phyloP scores from a whole-genome alignment of 1,139 yeast species.

The Suhomyces yuchorum region DNA sequence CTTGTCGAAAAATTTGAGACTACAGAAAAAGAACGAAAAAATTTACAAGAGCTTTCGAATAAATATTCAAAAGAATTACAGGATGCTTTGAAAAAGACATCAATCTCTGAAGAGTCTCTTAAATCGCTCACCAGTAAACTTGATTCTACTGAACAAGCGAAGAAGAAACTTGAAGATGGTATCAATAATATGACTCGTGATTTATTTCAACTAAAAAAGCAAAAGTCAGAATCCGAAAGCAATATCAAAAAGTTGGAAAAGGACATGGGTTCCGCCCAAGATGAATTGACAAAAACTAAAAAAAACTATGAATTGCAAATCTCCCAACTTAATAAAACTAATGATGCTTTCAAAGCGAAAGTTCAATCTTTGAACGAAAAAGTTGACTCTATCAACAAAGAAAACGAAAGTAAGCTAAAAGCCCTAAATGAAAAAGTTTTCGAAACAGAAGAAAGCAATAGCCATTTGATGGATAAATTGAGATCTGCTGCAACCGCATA shows the following conservation, averaged over 20 bases:
- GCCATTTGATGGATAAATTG: conserved; percentile 45
- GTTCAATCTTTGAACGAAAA: conserved; percentile 27
- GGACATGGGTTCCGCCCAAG: conserved; percentile 27
- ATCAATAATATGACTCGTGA: conserved; percentile 90
- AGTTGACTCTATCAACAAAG: conserved; percentile 14
- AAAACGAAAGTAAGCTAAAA: conserved; percentile 20
- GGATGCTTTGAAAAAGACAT: conserved; percentile 28
- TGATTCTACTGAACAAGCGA: conserved; percentile 41
- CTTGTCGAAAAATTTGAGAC: conserved; percentile 15
- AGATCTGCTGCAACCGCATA: conserved; percentile 50
- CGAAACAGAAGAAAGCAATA: conserved; percentile 39
- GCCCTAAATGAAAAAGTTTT: conserved; percentile 26
- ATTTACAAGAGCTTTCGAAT: conserved; percentile 31
- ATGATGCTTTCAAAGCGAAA: conserved; percentile 25
- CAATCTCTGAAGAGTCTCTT: conserved; percentile 25
- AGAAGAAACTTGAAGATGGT: conserved; percentile 79
- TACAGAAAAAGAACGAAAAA: conserved; percentile 14
- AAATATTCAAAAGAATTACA: conserved; percentile 34
- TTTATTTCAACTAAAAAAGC: conserved; percentile 63
- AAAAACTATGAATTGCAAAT: conserved; percentile 29
- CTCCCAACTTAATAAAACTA: conserved; percentile 25
- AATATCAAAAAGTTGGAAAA: conserved; percentile 44
- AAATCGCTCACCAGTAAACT: conserved; percentile 29
- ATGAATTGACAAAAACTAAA: conserved; percentile 13
- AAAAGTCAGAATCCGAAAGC: conserved; percentile 55